Evolutionary conservation across 371 early-diverging fungal genomes (phyloP).

Genomic region (Mortierella sp.): DNA sequence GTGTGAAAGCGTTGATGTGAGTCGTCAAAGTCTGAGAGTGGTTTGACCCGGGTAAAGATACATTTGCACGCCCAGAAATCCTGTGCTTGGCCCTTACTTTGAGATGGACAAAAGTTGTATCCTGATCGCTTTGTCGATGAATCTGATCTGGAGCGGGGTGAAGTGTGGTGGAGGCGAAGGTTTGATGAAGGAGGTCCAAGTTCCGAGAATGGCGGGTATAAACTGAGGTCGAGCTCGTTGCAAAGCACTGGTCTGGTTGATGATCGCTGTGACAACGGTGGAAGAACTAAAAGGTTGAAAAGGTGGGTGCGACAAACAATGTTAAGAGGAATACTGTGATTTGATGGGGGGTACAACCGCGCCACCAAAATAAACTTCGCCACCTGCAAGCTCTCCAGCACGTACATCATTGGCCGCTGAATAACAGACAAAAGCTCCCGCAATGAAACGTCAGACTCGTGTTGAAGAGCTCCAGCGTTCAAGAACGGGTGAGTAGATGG

Average conservation of each 20-base stretch:
- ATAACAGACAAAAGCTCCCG: conserved; percentile 38
- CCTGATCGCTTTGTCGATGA: conserved; percentile 49
- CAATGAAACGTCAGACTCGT: conserved; percentile 46
- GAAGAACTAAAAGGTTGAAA: conserved; percentile 30
- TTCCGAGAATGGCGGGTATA: conserved; percentile 46
- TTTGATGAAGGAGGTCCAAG: conserved; percentile 32
- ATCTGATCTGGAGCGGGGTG: conserved; percentile 33
- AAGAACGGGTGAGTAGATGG: conserved; percentile 38
- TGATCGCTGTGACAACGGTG: conserved; percentile 48
- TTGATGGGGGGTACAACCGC: neutral
- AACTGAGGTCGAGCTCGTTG: conserved; percentile 53
- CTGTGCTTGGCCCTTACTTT: conserved; percentile 28
- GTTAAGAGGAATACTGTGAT: neutral
- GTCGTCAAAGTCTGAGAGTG: neutral
- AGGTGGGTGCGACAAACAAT: neutral
- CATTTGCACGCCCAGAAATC: neutral
- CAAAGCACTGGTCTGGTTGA: conserved; percentile 47
- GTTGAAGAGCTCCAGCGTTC: conserved; percentile 21
- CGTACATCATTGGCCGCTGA: conserved; percentile 42
- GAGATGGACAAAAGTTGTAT: conserved; percentile 51
- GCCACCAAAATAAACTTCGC: conserved; percentile 4
- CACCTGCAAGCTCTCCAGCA: neutral
- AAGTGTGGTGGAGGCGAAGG: conserved; percentile 39
- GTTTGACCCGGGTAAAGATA: neutral
- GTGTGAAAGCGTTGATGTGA: neutral